phyloP scores from a whole-genome alignment of 441 rosid species.

The Iberis amara region DNA sequence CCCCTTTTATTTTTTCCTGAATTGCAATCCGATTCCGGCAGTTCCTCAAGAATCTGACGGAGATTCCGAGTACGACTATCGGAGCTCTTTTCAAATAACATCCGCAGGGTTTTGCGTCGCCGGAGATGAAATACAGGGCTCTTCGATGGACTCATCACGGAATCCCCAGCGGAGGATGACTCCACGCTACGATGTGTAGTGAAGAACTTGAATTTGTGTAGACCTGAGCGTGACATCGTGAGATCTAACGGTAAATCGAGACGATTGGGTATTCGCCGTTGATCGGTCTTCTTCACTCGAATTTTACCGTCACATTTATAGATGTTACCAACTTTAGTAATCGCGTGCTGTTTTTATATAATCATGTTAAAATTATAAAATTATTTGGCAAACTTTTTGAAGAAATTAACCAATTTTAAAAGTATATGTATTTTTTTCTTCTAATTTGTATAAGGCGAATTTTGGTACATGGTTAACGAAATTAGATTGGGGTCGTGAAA shows the following conservation, averaged over 20 bases:
- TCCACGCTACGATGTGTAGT: constrained; percentile 51
- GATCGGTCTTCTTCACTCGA: constrained; percentile 7
- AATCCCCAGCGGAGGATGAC: constrained; percentile 34
- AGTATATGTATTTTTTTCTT: too few relatives aligned
- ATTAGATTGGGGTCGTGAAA: too few relatives aligned
- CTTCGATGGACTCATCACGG: constrained; percentile 62
- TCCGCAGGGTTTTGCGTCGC: constrained; percentile 75
- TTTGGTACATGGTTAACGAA: too few relatives aligned
- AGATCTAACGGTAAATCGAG: constrained; percentile 18
- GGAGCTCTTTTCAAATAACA: constrained; percentile 55
- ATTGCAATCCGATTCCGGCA: constrained; percentile 33
- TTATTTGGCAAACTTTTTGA: too few relatives aligned
- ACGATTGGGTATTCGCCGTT: constrained; percentile 2
- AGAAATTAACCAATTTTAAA: too few relatives aligned
- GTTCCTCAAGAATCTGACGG: constrained; percentile 31
- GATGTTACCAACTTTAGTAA: constrained; percentile 13
- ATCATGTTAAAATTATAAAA: not conserved
- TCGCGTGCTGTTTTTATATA: constrained; percentile 1
- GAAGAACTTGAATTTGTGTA: constrained; percentile 64
- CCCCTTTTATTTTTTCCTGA: constrained; percentile 30
- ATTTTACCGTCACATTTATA: not conserved
- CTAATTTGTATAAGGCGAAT: not conserved
- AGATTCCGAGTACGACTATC: constrained; percentile 34
- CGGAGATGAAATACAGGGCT: constrained; percentile 68
- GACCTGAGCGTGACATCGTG: constrained; percentile 45